Conservation (phyloP, 225 moss, liverwort and hornwort species). For the Physcomitrium patens region DNA sequence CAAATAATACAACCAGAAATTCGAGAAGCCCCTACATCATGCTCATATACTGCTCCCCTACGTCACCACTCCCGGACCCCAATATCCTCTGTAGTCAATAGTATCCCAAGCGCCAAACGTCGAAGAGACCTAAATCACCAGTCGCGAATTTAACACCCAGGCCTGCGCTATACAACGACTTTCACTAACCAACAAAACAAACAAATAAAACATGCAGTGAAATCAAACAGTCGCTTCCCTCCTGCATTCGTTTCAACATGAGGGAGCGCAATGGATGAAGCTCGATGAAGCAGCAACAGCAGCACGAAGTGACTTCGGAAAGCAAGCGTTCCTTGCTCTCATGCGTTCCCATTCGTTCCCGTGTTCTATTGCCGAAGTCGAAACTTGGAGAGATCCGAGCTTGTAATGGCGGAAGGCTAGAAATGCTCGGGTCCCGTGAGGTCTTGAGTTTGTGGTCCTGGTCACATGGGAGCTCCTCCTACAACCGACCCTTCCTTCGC, state of each 20-base stretch:
- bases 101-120: conserved; percentile 16
- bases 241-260: not conserved
- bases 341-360: too few species aligned
- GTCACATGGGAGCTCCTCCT: too few species aligned
- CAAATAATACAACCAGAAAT: conserved; percentile 5
- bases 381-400: too few species aligned
- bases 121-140: accelerated
- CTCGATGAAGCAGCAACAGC: not conserved
- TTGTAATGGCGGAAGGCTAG: too few species aligned
- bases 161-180: not conserved
- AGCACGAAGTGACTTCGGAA: not conserved
- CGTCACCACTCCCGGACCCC: not conserved
- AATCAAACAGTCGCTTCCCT: not conserved
- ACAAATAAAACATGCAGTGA: conserved; percentile 18
- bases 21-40: not conserved
- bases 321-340: too few species aligned
- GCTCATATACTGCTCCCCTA: not conserved
- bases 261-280: not conserved
- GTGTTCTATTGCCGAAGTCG: too few species aligned
- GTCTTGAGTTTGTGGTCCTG: too few species aligned
- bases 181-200: too few species aligned
- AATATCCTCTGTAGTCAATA: conserved; percentile 19
- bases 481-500: too few species aligned
- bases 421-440: too few species aligned
- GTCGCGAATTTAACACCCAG: not conserved